Evolutionary conservation across 1,284 basidiomycete genomes (phyloP).

Genomic region (Trichosporon asahii): DNA sequence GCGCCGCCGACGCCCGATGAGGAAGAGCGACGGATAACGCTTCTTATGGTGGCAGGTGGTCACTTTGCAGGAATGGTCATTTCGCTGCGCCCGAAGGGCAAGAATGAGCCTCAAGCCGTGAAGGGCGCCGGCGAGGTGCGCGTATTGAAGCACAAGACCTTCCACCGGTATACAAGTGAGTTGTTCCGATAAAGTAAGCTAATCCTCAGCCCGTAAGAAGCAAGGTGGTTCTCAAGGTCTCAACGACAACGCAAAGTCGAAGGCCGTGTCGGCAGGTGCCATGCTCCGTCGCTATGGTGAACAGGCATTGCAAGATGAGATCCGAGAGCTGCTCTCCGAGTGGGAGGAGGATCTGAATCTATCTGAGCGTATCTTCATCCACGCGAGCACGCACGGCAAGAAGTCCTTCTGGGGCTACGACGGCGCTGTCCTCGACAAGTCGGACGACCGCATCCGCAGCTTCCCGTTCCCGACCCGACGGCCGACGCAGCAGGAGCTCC

Average conservation of each 20-base stretch:
- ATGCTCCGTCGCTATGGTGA: conserved; percentile 93
- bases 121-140: conserved; percentile 62
- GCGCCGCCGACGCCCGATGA: conserved; percentile 49
- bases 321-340: conserved; percentile 70
- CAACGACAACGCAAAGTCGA: conserved; percentile 89
- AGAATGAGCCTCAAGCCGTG: conserved; percentile 59
- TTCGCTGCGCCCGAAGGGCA: conserved; percentile 55
- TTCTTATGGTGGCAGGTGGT: conserved; percentile 95
- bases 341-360: conserved; percentile 78
- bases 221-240: conserved; percentile 92
- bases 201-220: conserved; percentile 76
- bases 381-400: conserved; percentile 78
- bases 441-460: conserved; percentile 72
- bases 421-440: conserved; percentile 61
- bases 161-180: conserved; percentile 95
- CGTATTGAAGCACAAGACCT: conserved; percentile 88
- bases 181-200: conserved; percentile 10
- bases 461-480: conserved; percentile 92
- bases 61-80: conserved; percentile 94
- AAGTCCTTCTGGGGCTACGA: conserved; percentile 86
- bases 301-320: conserved; percentile 87
- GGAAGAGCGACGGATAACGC: conserved; percentile 75
- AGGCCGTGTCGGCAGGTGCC: conserved; percentile 92
- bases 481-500: conserved; percentile 88
- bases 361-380: conserved; percentile 83